Conservation (phyloP, 2,329 filamentous ascomycete genomes). For the Lecanicillium sp. region DNA sequence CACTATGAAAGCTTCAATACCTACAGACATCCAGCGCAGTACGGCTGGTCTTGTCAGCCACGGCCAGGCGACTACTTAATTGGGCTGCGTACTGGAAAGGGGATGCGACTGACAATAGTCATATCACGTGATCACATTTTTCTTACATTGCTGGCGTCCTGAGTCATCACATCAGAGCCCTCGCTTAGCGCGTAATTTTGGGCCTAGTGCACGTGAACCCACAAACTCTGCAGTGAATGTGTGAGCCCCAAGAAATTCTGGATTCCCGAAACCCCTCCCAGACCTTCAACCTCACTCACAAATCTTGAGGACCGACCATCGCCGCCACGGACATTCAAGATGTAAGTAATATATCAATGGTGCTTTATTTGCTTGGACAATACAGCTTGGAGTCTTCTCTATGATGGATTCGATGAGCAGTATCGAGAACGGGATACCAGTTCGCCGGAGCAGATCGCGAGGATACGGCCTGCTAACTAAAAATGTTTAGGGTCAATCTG, state of each 20-base stretch:
- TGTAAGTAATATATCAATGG: constrained; percentile 26
- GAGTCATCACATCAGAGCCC: constrained; percentile 27
- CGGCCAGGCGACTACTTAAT: too few relatives aligned
- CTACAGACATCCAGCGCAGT: too few relatives aligned
- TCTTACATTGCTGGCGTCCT: constrained; percentile 11
- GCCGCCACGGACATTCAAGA: constrained; percentile 35
- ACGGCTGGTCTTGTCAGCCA: too few relatives aligned
- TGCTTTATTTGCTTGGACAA: constrained; percentile 2
- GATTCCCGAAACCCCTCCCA: constrained; percentile 30
- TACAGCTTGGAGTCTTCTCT: neutral
- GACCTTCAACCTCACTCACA: constrained; percentile 25
- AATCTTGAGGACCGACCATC: constrained; percentile 34
- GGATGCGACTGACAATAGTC: too few relatives aligned
- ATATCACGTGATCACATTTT: constrained; percentile 15
- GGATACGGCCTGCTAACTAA: constrained; percentile 20
- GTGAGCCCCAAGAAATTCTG: constrained; percentile 31
- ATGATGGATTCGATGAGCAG: constrained; percentile 6
- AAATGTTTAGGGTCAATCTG: constrained; percentile 82
- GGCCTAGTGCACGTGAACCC: constrained; percentile 32
- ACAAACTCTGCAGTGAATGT: constrained; percentile 31
- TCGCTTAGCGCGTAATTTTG: constrained; percentile 28
- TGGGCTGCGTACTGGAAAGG: too few relatives aligned
- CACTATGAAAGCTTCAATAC: too few relatives aligned
- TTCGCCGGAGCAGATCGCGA: neutral
- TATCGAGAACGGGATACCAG: constrained; percentile 2